phyloP scores from a whole-genome alignment of 495 filamentous ascomycete genomes.

The Penicillium cataractarum region DNA sequence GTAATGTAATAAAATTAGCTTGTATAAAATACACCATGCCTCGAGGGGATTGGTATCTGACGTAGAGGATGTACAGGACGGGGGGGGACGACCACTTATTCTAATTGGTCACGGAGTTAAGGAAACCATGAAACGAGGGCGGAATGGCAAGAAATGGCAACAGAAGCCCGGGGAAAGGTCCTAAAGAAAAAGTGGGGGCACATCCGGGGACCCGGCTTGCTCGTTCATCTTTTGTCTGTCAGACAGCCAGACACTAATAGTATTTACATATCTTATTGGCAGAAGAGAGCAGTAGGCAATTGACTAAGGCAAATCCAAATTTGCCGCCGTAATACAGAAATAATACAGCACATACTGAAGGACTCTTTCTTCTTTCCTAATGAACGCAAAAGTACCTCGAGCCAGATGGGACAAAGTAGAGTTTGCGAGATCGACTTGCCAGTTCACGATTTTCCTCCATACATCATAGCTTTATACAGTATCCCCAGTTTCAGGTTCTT shows the following conservation, averaged over 20 bases:
- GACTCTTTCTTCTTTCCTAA: background rate
- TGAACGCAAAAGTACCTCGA: background rate
- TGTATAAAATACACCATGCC: background rate
- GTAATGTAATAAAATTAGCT: background rate
- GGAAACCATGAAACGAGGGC: background rate
- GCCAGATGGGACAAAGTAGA: background rate
- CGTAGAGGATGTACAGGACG: background rate
- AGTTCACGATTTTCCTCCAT: background rate
- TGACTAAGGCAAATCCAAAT: background rate
- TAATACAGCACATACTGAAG: background rate
- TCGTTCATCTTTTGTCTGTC: background rate
- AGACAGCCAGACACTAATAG: background rate
- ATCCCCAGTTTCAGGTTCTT: background rate
- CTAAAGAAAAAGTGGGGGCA: background rate
- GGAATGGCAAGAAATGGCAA: constrained; percentile 13
- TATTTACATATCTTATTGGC: background rate
- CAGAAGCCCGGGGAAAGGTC: constrained; percentile 9
- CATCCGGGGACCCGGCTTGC: constrained; percentile 1
- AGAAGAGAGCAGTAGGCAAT: background rate
- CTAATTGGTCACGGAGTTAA: constrained; percentile 12
- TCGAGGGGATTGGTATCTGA: background rate
- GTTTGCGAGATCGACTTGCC: background rate
- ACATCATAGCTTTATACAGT: background rate
- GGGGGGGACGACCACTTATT: background rate
- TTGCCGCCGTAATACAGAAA: background rate